Percentiles rank a stretch among this genome's conserved stretches.
These are phyloP conservation scores for Ehretia macrophylla DNA, from an alignment of 257 asterid species.

Conservation along the genomic window DNA sequence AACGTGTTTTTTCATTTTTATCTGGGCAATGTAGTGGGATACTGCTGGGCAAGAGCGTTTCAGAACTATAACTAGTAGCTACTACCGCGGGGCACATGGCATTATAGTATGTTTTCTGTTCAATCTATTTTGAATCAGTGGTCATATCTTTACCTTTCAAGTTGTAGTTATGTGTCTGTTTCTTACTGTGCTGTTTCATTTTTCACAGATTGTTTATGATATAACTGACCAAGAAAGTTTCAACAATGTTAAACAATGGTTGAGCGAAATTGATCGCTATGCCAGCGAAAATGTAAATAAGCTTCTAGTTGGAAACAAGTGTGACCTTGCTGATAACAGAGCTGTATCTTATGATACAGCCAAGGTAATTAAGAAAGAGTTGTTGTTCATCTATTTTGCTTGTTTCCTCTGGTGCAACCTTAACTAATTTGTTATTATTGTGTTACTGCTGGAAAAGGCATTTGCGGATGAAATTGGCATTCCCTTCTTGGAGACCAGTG, in stretches of 20 bases:
- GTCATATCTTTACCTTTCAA: constrained; percentile 7
- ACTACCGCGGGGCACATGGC: constrained; percentile 94
- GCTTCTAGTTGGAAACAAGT: constrained; percentile 83
- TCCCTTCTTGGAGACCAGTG: constrained; percentile 96
- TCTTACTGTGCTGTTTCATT: constrained; percentile 6
- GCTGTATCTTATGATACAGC: constrained; percentile 78
- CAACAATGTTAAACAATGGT: constrained; percentile 92
- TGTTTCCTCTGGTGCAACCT: no score
- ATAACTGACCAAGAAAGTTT: constrained; percentile 85
- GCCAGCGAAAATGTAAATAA: constrained; percentile 87
- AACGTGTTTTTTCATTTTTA: constrained; percentile 4
- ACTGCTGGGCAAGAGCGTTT: constrained; percentile 95
- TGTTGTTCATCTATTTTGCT: neutral
- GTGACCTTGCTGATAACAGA: constrained; percentile 74
- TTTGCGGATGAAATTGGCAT: constrained; percentile 92
- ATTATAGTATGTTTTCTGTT: constrained; percentile 50
- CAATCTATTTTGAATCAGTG: neutral
- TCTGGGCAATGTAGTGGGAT: constrained; percentile 59
- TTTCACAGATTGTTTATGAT: constrained; percentile 73
- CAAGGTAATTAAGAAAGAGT: constrained; percentile 39
- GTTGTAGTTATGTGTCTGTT: neutral
- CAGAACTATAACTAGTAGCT: constrained; percentile 87
- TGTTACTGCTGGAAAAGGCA: constrained; percentile 33
- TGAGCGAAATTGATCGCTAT: constrained; percentile 84
- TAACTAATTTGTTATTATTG: constrained; percentile 1